phyloP scores from a whole-genome alignment of 306 rosid genomes.

The Vachellia collinsii region DNA sequence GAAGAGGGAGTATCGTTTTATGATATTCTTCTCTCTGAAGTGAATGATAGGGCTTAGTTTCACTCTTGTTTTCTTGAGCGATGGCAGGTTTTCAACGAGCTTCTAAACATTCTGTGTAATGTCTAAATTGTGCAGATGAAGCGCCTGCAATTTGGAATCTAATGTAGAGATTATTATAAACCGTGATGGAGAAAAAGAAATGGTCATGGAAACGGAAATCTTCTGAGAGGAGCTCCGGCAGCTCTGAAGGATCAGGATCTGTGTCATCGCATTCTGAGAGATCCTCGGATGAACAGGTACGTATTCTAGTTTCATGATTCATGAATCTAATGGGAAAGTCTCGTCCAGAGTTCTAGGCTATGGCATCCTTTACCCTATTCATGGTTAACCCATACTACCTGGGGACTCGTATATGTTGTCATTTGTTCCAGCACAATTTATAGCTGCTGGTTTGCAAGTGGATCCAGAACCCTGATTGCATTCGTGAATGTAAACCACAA shows the following conservation, averaged over 20 bases:
- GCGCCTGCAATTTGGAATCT: constrained; percentile 38
- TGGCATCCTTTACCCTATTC: not conserved
- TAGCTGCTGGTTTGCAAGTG: not conserved
- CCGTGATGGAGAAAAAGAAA: constrained; percentile 71
- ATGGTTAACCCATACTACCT: not conserved
- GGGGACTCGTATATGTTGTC: not conserved
- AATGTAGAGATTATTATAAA: constrained; percentile 40
- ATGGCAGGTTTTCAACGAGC: constrained; percentile 31
- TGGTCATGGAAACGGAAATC: constrained; percentile 88
- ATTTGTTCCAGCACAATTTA: not conserved
- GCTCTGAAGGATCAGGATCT: constrained; percentile 84
- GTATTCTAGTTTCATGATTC: constrained; percentile 19
- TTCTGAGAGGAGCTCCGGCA: constrained; percentile 67
- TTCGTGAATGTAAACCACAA: not conserved
- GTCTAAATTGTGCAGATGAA: constrained; percentile 47
- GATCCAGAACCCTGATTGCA: not conserved
- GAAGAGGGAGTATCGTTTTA: constrained; percentile 34
- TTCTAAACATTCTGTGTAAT: constrained; percentile 25
- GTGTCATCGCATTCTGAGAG: constrained; percentile 79
- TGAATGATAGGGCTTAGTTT: constrained; percentile 29
- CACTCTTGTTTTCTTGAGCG: constrained; percentile 12
- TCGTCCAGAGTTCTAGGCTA: not conserved
- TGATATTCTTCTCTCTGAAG: constrained; percentile 32
- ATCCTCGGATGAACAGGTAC: constrained; percentile 81
- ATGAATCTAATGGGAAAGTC: not conserved